Evolutionary conservation across 768 basidiomycete species (phyloP).

Genomic region (Xerocomus spinulosus): DNA sequence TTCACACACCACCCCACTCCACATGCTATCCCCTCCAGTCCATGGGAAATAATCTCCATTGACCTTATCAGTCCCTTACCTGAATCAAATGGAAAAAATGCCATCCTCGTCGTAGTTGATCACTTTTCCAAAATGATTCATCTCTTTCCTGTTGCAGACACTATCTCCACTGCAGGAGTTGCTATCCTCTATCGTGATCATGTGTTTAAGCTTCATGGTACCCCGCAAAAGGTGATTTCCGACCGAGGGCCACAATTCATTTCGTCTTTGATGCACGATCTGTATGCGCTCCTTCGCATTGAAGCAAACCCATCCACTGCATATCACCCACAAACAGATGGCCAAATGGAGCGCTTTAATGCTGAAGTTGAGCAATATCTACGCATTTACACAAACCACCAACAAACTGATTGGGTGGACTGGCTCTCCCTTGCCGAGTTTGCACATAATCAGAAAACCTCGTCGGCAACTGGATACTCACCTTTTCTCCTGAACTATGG

Average conservation of each 20-base stretch:
- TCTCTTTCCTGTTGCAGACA: rapidly evolving
- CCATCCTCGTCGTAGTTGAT: no score
- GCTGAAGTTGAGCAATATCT: no score
- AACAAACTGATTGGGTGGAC: no score
- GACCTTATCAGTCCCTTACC: not conserved
- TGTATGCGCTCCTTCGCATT: not conserved
- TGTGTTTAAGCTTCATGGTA: not conserved
- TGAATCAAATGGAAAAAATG: no score
- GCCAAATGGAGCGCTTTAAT: no score
- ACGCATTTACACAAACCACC: no score
- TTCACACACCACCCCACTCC: not conserved
- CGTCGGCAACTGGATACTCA: constrained; percentile 9
- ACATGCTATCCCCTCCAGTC: not conserved
- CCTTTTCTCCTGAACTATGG: constrained; percentile 28
- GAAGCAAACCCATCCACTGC: not conserved
- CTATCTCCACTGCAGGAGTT: not conserved
- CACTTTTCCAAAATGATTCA: not conserved
- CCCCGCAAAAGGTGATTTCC: not conserved
- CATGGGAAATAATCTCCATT: not conserved
- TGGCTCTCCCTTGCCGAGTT: not conserved
- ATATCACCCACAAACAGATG: not conserved
- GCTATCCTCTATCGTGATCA: not conserved
- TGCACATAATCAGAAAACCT: not conserved
- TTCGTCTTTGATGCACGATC: not conserved
- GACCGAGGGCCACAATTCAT: not conserved